phyloP scores from a whole-genome alignment of 2,329 filamentous ascomycete genomes.

The Myriosclerotinia duriaeana region DNA sequence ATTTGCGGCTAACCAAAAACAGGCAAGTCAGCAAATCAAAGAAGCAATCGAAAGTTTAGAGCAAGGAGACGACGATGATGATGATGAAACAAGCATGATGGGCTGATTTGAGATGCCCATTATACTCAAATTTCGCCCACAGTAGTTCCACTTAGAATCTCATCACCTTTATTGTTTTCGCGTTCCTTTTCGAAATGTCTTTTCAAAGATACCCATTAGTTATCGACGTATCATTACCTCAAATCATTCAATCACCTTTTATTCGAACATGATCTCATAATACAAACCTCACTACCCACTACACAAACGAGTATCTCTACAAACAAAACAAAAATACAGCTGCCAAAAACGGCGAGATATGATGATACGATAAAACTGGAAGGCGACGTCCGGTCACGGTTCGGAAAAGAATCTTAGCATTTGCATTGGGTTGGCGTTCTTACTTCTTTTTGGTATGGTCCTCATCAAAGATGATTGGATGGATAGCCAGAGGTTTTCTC shows the following conservation, averaged over 20 bases:
- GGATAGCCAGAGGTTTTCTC: not conserved
- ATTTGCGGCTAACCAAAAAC: slow-evolving; percentile 26
- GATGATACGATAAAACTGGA: slow-evolving; percentile 23
- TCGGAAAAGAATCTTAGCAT: slow-evolving; percentile 7
- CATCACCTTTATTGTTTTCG: not conserved
- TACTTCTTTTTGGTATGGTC: not conserved
- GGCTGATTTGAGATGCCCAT: slow-evolving; percentile 26
- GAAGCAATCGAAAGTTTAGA: slow-evolving; percentile 91
- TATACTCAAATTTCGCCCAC: not conserved
- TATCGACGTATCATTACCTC: slow-evolving; percentile 16
- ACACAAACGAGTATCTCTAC: slow-evolving; percentile 5
- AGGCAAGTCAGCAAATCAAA: slow-evolving; percentile 94
- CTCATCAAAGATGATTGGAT: slow-evolving; percentile 5
- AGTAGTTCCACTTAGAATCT: not conserved
- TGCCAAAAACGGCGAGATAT: slow-evolving; percentile 11
- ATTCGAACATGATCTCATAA: not conserved
- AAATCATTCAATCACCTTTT: not conserved
- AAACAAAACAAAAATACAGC: slow-evolving; percentile 1
- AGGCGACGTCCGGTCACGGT: not conserved
- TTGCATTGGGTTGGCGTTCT: slow-evolving; percentile 18
- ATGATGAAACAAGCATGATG: slow-evolving; percentile 59
- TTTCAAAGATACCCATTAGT: slow-evolving; percentile 15
- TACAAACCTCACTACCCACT: not conserved
- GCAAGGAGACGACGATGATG: slow-evolving; percentile 41
- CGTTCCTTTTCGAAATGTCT: not conserved